A percentile compares a stretch with the other conserved stretches of the same genome.
Evolutionary conservation across 106 monocot species (phyloP).

Genomic region (Dioscorea zingiberensis): DNA sequence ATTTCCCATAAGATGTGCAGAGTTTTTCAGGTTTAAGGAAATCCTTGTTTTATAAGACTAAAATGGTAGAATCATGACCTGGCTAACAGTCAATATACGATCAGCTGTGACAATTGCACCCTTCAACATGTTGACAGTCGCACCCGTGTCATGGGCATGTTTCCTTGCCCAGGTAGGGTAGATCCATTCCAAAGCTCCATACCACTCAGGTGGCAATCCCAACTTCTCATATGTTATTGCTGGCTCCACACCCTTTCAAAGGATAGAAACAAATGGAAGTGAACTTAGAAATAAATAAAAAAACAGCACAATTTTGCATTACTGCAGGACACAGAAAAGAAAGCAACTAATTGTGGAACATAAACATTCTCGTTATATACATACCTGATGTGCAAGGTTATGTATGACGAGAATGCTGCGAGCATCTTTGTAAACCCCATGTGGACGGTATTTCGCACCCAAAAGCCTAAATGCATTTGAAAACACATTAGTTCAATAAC

Average conservation of each 20-base stretch:
- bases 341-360: too few relatives aligned
- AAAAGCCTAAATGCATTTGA: conserved; percentile 42
- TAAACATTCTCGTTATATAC: too few relatives aligned
- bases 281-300: too few relatives aligned
- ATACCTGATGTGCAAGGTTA: conserved; percentile 90
- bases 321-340: too few relatives aligned
- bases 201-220: conserved; percentile 80
- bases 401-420: conserved; percentile 86
- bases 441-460: conserved; percentile 75
- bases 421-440: conserved; percentile 80
- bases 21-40: too few relatives aligned
- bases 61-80: conserved; percentile 26
- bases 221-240: conserved; percentile 58
- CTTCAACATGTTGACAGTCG: conserved; percentile 87
- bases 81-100: conserved; percentile 84
- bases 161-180: conserved; percentile 82
- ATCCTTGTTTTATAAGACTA: conserved; percentile 4
- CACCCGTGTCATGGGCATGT: conserved; percentile 87
- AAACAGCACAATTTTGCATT: too few relatives aligned
- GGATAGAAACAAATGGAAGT: too few relatives aligned
- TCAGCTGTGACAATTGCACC: conserved; percentile 87
- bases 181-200: conserved; percentile 80
- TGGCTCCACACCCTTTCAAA: conserved; percentile 55
- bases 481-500: too few relatives aligned
- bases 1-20: too few relatives aligned